Conservation (phyloP, 2,329 filamentous ascomycete species). For the Penicillium sp. region DNA sequence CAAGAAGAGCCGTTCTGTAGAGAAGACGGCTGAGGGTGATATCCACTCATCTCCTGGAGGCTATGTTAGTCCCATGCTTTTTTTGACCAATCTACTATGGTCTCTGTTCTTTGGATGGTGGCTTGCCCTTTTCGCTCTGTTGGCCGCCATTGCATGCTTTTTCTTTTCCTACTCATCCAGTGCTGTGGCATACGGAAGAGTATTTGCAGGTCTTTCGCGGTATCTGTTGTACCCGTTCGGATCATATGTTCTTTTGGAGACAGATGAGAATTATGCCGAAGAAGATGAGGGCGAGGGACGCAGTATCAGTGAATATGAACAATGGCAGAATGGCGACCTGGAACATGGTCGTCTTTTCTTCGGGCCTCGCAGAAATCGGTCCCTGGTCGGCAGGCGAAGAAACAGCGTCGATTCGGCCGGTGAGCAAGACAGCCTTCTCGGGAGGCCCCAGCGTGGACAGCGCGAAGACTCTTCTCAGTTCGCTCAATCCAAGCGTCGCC, state of each 20-base stretch:
- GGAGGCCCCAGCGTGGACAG: constrained; percentile 57
- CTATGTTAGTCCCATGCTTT: constrained; percentile 76
- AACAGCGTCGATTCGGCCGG: constrained; percentile 84
- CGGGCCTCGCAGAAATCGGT: constrained; percentile 71
- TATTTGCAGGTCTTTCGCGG: constrained; percentile 77
- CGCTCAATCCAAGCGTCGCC: constrained; percentile 66
- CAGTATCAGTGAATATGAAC: constrained; percentile 97
- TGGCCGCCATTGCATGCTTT: constrained; percentile 75
- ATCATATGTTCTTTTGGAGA: constrained; percentile 88
- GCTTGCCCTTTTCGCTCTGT: constrained; percentile 73
- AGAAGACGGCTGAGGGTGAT: constrained; percentile 92
- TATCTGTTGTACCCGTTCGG: constrained; percentile 97
- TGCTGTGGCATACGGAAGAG: constrained; percentile 77
- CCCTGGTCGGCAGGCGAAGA: constrained; percentile 79
- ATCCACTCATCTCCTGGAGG: constrained; percentile 94
- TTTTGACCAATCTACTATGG: constrained; percentile 88
- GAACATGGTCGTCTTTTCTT: constrained; percentile 97
- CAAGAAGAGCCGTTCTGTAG: constrained; percentile 95
- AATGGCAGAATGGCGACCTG: constrained; percentile 96
- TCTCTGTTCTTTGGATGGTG: constrained; percentile 94
- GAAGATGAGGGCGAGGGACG: constrained; percentile 94
- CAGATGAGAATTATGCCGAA: constrained; percentile 89
- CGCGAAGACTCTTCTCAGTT: constrained; percentile 41
- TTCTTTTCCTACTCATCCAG: constrained; percentile 75
- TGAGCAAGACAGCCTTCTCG: constrained; percentile 87